Base-by-base conservation (phyloP, 768 basidiomycete species). In the Inosperma sp. region DNA sequence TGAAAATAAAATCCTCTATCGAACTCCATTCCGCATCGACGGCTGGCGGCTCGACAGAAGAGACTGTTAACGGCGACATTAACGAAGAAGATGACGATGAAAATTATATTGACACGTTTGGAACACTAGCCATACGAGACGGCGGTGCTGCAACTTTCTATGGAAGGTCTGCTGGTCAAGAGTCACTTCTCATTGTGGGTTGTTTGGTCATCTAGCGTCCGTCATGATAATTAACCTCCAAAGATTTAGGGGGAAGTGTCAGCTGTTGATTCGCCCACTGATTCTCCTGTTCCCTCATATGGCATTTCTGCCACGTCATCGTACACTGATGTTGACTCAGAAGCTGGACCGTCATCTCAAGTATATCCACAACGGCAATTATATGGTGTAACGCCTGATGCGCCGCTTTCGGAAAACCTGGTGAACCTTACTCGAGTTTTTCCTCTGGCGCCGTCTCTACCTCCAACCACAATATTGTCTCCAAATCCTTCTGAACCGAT, bases 91-190 rank as follows among this genome's bases (percentile, higher is more conserved):
- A 68, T 8, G 75, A 76, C 9, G 72, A 73, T 2, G 73, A 73
- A 5, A 73, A 77, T n/a, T 76, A 77, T 42, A 80, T 86, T 31
- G 84, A 86, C 58, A 73, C 81, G 10, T 85, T 86, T 61, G 84
- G 84, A 7, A 86, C 84, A 0, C 59, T 86, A 14, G 84, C 84
- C 0, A 77, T 86, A 52, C 72, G 80, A 23, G 81, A 85, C 35
- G 83, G 84, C 56, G 84, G 84, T 16, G 82, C 79, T 4, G 76
- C 81, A 3, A 85, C 82, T 3, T 86, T 86, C 56, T 86, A 83
- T 59, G 84, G 84, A 16, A 73, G 81, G n/a, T 83, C 83, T 41
- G 84, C 83, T 25, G 84, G 84, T 7, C 78, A 79, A 43, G 86
- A 88, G 22, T 48, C 34, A 8, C 35, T 55, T 19, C 44, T 55